Conservation (phyloP, 129 eudicot species). For the Tanacetum coccineum region DNA sequence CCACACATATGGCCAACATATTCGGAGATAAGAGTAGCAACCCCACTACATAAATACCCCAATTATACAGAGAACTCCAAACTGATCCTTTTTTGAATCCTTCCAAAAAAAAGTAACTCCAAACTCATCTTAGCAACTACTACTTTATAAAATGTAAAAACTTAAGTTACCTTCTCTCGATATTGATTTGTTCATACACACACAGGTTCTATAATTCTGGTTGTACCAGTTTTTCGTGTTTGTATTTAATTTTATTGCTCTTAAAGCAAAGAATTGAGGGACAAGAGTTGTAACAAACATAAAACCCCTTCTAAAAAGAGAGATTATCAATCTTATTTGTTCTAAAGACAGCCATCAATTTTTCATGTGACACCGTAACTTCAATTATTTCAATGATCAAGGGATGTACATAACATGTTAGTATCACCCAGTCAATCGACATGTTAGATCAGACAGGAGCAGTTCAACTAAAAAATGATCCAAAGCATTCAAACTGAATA, state of each 20-base stretch:
- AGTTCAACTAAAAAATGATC: not conserved
- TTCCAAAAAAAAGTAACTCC: too few species aligned
- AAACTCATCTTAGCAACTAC: too few species aligned
- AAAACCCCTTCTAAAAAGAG: slow-evolving; percentile 2
- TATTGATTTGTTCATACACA: not conserved
- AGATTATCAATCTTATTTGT: not conserved
- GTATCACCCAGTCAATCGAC: slow-evolving; percentile 5
- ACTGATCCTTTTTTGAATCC: not conserved
- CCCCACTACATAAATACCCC: not conserved
- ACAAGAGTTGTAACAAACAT: slow-evolving; percentile 4
- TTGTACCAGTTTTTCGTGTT: not conserved
- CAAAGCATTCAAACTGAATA: slow-evolving; percentile 2
- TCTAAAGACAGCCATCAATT: slow-evolving; percentile 6
- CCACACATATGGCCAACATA: not conserved
- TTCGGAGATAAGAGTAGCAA: not conserved
- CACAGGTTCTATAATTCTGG: not conserved
- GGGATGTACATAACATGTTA: not conserved
- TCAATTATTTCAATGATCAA: slow-evolving; percentile 7
- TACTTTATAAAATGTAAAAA: not conserved
- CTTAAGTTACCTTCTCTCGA: not conserved
- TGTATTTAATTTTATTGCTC: not conserved
- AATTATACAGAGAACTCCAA: not conserved
- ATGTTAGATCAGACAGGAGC: slow-evolving; percentile 7
- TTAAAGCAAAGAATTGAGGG: not conserved
- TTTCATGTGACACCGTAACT: not conserved